These are phyloP conservation scores for Parathielavia hyrcaniae DNA, from an alignment of 495 filamentous ascomycete species.

Conservation along the genomic window DNA sequence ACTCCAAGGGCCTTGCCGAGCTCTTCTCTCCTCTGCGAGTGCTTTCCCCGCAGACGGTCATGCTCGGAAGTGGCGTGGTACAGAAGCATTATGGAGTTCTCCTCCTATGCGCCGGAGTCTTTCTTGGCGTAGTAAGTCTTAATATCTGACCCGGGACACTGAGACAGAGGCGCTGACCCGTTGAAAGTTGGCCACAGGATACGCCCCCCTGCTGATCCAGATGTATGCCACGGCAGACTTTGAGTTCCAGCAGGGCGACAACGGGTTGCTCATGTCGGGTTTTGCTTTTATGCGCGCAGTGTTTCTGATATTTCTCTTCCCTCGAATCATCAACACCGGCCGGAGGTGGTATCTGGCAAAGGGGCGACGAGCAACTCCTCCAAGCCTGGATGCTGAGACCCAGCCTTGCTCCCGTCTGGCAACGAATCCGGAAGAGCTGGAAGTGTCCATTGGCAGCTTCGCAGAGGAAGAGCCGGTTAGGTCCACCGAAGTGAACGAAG, in stretches of 20 bases:
- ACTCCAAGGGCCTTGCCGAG: constrained; percentile 32
- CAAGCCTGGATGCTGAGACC: neutral
- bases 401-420: constrained; percentile 12
- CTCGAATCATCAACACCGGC: constrained; percentile 46
- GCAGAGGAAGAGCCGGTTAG: constrained; percentile 41
- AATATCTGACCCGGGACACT: neutral
- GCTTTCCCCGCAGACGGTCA: constrained; percentile 43
- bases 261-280: constrained; percentile 48
- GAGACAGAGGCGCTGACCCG: neutral
- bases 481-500: constrained; percentile 21
- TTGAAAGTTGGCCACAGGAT: constrained; percentile 48
- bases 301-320: constrained; percentile 51
- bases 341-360: constrained; percentile 40
- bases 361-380: neutral
- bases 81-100: constrained; percentile 46
- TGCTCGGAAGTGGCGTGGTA: constrained; percentile 36
- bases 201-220: constrained; percentile 46
- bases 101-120: constrained; percentile 49
- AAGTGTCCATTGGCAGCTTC: constrained; percentile 36
- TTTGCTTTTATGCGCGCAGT: constrained; percentile 48
- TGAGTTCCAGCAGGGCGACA: constrained; percentile 48
- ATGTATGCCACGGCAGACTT: constrained; percentile 52
- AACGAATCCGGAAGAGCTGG: constrained; percentile 35
- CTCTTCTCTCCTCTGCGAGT: constrained; percentile 52
- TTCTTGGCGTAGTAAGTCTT: constrained; percentile 44